phyloP scores from a whole-genome alignment of 768 basidiomycete species.

The Porphyrellus cyaneotinctus region DNA sequence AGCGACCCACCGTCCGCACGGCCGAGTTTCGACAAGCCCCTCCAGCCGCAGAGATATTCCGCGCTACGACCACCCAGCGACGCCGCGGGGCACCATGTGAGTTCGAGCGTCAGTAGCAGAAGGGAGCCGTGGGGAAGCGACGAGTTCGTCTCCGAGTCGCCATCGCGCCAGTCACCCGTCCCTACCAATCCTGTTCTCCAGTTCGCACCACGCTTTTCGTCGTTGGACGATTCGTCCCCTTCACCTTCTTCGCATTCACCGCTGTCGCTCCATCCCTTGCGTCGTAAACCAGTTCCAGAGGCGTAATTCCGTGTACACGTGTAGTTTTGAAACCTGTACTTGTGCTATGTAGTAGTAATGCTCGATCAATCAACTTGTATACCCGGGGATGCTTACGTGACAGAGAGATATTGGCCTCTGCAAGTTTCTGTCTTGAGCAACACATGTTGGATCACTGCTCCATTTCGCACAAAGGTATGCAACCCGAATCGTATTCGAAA shows the following conservation, averaged over 20 bases:
- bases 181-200: slow-evolving; percentile 6
- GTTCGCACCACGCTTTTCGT: slow-evolving; percentile 15
- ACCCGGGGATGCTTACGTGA: too few species aligned
- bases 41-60: slow-evolving; percentile 23
- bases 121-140: slow-evolving; percentile 23
- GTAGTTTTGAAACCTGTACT: slow-evolving; percentile 8
- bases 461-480: slow-evolving; percentile 85
- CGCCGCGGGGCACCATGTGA: neutral
- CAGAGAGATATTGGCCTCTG: too few species aligned
- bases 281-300: slow-evolving; percentile 19
- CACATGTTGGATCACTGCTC: slow-evolving; percentile 95
- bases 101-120: slow-evolving; percentile 19
- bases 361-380: too few species aligned
- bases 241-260: slow-evolving; percentile 6
- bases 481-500: too few species aligned
- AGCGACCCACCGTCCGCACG: slow-evolving; percentile 10
- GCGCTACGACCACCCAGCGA: slow-evolving; percentile 2
- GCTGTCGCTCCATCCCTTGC: slow-evolving; percentile 22
- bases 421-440: too few species aligned
- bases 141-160: slow-evolving; percentile 7
- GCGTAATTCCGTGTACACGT: neutral
- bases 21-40: slow-evolving; percentile 19
- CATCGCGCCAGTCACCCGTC: slow-evolving; percentile 2
- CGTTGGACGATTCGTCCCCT: slow-evolving; percentile 8
- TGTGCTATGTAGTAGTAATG: neutral